Evolutionary conservation across 805 yeast species (phyloP), one percentile per base, ranked within the genome.

Genomic region (Lipomyces sp.): DNA sequence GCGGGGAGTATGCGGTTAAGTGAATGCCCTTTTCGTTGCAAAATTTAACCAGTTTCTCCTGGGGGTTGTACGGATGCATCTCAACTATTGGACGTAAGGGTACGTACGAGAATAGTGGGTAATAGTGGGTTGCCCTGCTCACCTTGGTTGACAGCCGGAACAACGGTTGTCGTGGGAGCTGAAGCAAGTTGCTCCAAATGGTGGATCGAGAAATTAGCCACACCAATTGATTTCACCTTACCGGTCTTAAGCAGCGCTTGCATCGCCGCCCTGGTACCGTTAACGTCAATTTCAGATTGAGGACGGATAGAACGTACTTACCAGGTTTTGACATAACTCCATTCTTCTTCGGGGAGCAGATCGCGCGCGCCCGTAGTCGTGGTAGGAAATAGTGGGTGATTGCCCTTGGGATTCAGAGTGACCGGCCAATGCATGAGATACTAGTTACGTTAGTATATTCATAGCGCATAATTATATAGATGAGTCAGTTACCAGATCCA

Each of bases 381-480:
- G 13, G 70, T 67, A 55, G 86, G 85, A 62, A 80, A 70, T 3
- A 75, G 69, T 4, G 79, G 80, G 53, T 79, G 80, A 45, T 74
- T 78, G 37, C 76, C 79, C 33, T 48, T 32, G 73, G 80, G 77
- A 67, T 75, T 83, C 65, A 84, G 75, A 13, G 88, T 79, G 54
- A 84, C 84, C 4, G 97, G 97, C 96, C 96, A 91, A 78, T 91
- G 97, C 76, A 90, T 83, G 74, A 91, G 81, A 75, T 87, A 87
- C 51, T 37, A n/a, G n/a, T n/a, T n/a, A n/a, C n/a, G n/a, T n/a
- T n/a, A n/a, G n/a, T n/a, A n/a, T n/a, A n/a, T n/a, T n/a, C n/a
- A n/a, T n/a, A n/a, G n/a, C n/a, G n/a, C n/a, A n/a, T n/a, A n/a
- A n/a, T n/a, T n/a, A 34, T 7, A 34, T 34, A 4, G 35, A 32